A percentile compares a stretch with the other conserved stretches of the same genome.
These are phyloP conservation scores for Anisodus acutangulus DNA, from an alignment of 257 asterid species.

Conservation along the genomic window DNA sequence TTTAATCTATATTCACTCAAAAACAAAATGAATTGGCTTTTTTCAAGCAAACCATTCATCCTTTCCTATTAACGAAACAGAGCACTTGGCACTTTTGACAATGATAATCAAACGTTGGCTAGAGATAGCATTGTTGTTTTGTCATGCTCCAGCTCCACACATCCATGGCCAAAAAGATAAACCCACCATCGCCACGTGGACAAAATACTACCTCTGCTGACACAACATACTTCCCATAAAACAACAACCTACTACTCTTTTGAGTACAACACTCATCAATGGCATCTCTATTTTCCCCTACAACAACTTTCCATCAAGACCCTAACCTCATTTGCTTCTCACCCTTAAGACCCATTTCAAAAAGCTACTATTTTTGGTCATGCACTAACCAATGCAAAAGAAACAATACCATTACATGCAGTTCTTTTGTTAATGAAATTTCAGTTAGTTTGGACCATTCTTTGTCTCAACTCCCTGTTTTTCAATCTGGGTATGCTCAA, in stretches of 20 bases:
- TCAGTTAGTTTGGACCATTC: conserved; percentile 50
- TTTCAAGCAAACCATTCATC: background rate
- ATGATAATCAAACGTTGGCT: background rate
- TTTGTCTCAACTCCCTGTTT: conserved; percentile 47
- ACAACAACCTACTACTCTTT: background rate
- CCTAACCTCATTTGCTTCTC: conserved; percentile 47
- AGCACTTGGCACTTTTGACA: background rate
- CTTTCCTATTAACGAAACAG: background rate
- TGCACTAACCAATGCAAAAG: conserved; percentile 32
- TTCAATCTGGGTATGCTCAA: conserved; percentile 46
- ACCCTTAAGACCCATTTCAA: conserved; percentile 35
- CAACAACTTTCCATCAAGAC: conserved; percentile 50
- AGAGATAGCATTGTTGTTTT: conserved; percentile 53
- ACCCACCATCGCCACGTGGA: conserved; percentile 53
- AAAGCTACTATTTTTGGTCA: conserved; percentile 41
- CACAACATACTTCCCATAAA: conserved; percentile 29
- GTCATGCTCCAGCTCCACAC: conserved; percentile 67
- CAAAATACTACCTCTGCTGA: conserved; percentile 49
- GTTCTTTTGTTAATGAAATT: conserved; percentile 56
- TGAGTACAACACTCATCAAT: conserved; percentile 36
- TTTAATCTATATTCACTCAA: too few relatives aligned
- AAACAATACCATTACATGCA: conserved; percentile 43
- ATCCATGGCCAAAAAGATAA: conserved; percentile 46
- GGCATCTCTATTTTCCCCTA: conserved; percentile 72
- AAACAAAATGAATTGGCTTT: background rate